These are phyloP conservation scores for Eucalyptus virginea DNA, from an alignment of 345 rosid species.

Conservation along the genomic window DNA sequence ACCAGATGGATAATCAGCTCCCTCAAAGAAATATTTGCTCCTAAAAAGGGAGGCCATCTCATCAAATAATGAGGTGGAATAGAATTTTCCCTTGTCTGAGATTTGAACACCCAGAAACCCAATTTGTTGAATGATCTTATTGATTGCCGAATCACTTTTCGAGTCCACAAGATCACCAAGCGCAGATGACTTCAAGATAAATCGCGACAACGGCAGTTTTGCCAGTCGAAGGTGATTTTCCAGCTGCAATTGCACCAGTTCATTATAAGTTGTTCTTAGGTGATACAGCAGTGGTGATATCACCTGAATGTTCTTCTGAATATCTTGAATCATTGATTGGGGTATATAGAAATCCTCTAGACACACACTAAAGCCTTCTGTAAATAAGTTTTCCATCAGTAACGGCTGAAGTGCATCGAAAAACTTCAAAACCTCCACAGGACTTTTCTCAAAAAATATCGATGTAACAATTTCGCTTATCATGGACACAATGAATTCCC, in stretches of 20 bases:
- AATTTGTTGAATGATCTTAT: conserved; percentile 73
- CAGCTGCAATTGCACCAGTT: conserved; percentile 56
- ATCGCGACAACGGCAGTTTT: conserved; percentile 35
- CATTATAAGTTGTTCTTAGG: conserved; percentile 46
- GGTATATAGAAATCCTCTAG: conserved; percentile 65
- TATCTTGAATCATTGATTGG: conserved; percentile 14
- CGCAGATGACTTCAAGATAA: conserved; percentile 45
- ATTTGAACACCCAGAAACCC: conserved; percentile 87
- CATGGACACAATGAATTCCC: conserved; percentile 33
- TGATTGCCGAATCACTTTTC: conserved; percentile 64
- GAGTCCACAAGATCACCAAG: conserved; percentile 64
- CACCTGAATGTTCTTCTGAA: conserved; percentile 18
- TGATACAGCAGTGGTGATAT: conserved; percentile 47
- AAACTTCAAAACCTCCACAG: conserved; percentile 51
- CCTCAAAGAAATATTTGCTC: conserved; percentile 39
- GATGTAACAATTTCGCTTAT: conserved; percentile 54
- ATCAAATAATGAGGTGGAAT: conserved; percentile 62
- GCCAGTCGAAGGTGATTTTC: conserved; percentile 47
- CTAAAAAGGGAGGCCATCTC: conserved; percentile 57
- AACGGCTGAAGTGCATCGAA: conserved; percentile 76
- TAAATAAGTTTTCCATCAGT: conserved; percentile 60
- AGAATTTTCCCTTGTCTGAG: conserved; percentile 75
- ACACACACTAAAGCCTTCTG: conserved; percentile 62
- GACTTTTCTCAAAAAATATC: conserved; percentile 65
- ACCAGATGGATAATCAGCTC: conserved; percentile 44